phyloP scores from a whole-genome alignment of 495 filamentous ascomycete species.

The Sphaerosporella brunnea region DNA sequence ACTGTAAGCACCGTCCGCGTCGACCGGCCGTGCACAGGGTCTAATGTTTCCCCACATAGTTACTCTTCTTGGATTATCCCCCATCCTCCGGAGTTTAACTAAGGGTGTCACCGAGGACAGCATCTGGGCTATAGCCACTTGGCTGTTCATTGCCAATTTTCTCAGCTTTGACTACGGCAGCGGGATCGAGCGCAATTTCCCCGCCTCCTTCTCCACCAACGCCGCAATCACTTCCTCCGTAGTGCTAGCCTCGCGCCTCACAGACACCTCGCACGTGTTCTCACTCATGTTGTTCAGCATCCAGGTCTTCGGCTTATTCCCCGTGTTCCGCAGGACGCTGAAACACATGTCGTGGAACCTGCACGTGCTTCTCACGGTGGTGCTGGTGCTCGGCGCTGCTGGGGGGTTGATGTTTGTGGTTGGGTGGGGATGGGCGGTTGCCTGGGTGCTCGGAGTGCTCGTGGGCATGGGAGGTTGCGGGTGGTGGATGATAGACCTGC shows the following conservation, averaged over 20 bases:
- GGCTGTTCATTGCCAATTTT: slow-evolving; percentile 85
- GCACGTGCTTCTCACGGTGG: slow-evolving; percentile 57
- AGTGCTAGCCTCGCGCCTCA: slow-evolving; percentile 72
- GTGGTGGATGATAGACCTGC: slow-evolving; percentile 94
- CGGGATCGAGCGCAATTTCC: slow-evolving; percentile 47
- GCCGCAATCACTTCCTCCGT: slow-evolving; percentile 89
- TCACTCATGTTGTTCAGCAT: slow-evolving; percentile 88
- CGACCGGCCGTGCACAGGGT: background rate
- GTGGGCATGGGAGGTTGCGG: slow-evolving; percentile 85
- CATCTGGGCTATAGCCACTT: slow-evolving; percentile 91
- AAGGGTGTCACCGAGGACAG: slow-evolving; percentile 75
- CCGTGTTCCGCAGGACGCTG: slow-evolving; percentile 77
- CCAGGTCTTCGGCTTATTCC: slow-evolving; percentile 92
- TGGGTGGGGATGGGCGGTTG: slow-evolving; percentile 54
- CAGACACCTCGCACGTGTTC: slow-evolving; percentile 84
- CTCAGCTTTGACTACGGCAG: slow-evolving; percentile 92
- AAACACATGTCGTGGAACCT: slow-evolving; percentile 68
- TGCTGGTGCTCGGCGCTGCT: slow-evolving; percentile 62
- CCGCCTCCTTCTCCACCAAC: slow-evolving; percentile 81
- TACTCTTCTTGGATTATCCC: slow-evolving; percentile 71
- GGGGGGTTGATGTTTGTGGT: slow-evolving; percentile 52
- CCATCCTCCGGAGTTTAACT: slow-evolving; percentile 86
- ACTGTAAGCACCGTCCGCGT: slow-evolving; percentile 34
- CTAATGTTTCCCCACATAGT: slow-evolving; percentile 6
- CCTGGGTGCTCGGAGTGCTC: slow-evolving; percentile 51